Percentiles rank a stretch among this genome's conserved stretches.
phyloP scores from a whole-genome alignment of 1,284 basidiomycete species.

The Earliella scabrosa region DNA sequence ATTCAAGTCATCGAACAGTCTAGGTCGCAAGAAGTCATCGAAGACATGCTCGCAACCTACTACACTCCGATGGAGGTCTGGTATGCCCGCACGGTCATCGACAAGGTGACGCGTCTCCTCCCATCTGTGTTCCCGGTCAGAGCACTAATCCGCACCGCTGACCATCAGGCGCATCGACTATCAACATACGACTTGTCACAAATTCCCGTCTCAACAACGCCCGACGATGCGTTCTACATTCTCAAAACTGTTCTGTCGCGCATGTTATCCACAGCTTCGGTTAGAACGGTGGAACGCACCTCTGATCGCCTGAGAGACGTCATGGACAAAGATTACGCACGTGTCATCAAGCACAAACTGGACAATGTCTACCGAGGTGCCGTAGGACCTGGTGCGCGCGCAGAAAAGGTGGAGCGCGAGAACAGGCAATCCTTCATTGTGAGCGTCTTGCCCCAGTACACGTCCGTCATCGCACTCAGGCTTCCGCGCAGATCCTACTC shows the following conservation, averaged over 20 bases:
- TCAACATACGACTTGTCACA: slow-evolving; percentile 73
- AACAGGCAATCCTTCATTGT: slow-evolving; percentile 82
- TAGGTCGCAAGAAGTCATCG: slow-evolving; percentile 63
- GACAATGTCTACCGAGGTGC: slow-evolving; percentile 82
- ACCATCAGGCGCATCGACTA: slow-evolving; percentile 66
- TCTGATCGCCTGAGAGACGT: slow-evolving; percentile 69
- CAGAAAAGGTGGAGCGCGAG: slow-evolving; percentile 80
- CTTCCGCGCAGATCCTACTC: slow-evolving; percentile 67
- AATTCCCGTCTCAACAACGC: slow-evolving; percentile 65
- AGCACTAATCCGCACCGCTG: not conserved
- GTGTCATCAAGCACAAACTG: slow-evolving; percentile 79
- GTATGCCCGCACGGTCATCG: slow-evolving; percentile 88
- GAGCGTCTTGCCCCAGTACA: slow-evolving; percentile 34
- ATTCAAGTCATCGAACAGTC: slow-evolving; percentile 53
- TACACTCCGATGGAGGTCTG: slow-evolving; percentile 92
- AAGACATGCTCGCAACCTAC: slow-evolving; percentile 71
- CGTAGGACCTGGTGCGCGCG: slow-evolving; percentile 45
- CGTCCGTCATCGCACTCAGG: slow-evolving; percentile 2
- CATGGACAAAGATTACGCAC: slow-evolving; percentile 82
- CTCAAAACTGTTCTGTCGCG: slow-evolving; percentile 83
- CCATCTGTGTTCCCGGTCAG: not conserved
- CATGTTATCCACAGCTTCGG: slow-evolving; percentile 74
- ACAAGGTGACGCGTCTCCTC: slow-evolving; percentile 62
- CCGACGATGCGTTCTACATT: slow-evolving; percentile 95
- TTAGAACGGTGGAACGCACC: slow-evolving; percentile 60